Percentiles rank a stretch among this genome's conserved stretches.
Conservation (phyloP, 2,329 filamentous ascomycete genomes). For the Aspergillus sp. region DNA sequence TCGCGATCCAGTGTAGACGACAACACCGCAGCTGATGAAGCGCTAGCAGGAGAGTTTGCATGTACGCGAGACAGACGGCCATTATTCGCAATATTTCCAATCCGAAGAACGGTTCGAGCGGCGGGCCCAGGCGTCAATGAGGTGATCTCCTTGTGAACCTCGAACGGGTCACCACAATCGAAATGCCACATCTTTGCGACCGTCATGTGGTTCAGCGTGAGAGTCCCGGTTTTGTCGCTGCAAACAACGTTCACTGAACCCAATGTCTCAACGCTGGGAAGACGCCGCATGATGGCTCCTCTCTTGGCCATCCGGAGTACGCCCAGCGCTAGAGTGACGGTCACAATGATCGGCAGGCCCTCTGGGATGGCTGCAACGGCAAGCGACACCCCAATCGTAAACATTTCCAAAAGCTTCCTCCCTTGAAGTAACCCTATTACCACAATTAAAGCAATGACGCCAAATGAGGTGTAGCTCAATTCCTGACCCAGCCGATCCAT, state of each 20-base stretch:
- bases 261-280: constrained; percentile 94
- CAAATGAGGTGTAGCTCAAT: constrained; percentile 92
- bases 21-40: constrained; percentile 67
- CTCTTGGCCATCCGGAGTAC: constrained; percentile 93
- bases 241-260: constrained; percentile 99
- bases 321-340: constrained; percentile 86
- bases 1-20: constrained; percentile 64
- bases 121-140: constrained; percentile 57
- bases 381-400: constrained; percentile 92
- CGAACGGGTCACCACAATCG: constrained; percentile 51
- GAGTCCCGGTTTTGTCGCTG: constrained; percentile 93
- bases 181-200: constrained; percentile 96
- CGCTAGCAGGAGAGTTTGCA: constrained; percentile 60
- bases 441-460: constrained; percentile 87
- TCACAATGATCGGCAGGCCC: constrained; percentile 95
- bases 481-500: constrained; percentile 98
- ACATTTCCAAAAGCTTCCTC: constrained; percentile 83
- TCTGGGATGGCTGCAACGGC: constrained; percentile 95
- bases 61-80: constrained; percentile 66
- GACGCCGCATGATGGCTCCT: constrained; percentile 86
- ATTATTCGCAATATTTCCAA: constrained; percentile 96
- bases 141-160: constrained; percentile 46
- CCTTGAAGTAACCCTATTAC: constrained; percentile 84
- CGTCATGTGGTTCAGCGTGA: constrained; percentile 98
- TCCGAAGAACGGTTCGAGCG: constrained; percentile 70